Conservation (phyloP, 352 stramenopile genomes). For the Aphanomyces stellatus region DNA sequence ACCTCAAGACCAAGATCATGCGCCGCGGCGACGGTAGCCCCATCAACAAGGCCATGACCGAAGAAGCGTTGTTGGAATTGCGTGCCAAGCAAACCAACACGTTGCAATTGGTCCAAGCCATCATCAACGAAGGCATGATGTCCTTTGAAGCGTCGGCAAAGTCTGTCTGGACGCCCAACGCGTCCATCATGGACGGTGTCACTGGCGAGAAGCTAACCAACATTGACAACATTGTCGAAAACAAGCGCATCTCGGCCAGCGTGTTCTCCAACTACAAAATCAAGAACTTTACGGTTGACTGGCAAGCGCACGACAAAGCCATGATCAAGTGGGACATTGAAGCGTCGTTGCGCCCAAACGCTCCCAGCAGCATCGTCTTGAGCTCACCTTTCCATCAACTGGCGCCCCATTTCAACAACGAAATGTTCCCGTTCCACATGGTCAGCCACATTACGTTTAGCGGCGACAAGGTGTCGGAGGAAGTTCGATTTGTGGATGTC, state of each 20-base stretch:
- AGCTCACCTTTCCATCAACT: constrained; percentile 59
- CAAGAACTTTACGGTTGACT: constrained; percentile 73
- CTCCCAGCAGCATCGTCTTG: constrained; percentile 43
- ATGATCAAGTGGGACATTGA: constrained; percentile 69
- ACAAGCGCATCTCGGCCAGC: constrained; percentile 44
- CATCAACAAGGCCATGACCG: constrained; percentile 37
- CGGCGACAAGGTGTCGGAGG: constrained; percentile 65
- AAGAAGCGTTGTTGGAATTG: constrained; percentile 59
- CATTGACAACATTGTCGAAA: constrained; percentile 46
- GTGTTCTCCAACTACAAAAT: constrained; percentile 78
- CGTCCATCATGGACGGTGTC: constrained; percentile 61
- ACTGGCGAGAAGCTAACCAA: constrained; percentile 36
- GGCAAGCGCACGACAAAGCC: constrained; percentile 71
- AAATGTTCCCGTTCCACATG: constrained; percentile 61
- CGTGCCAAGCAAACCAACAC: constrained; percentile 78
- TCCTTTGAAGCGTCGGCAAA: constrained; percentile 47
- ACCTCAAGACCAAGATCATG: constrained; percentile 66
- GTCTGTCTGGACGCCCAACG: constrained; percentile 50
- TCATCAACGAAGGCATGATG: constrained; percentile 22
- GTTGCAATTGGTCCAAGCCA: constrained; percentile 24
- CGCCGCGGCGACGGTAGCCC: constrained; percentile 30
- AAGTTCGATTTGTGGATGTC: constrained; percentile 40
- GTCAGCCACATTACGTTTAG: constrained; percentile 73
- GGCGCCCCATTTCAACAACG: constrained; percentile 36
- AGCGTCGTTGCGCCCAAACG: constrained; percentile 38